Evolutionary conservation across 768 basidiomycete species (phyloP), one percentile per base, ranked within the genome.

Genomic region (Auricularia cornea): DNA sequence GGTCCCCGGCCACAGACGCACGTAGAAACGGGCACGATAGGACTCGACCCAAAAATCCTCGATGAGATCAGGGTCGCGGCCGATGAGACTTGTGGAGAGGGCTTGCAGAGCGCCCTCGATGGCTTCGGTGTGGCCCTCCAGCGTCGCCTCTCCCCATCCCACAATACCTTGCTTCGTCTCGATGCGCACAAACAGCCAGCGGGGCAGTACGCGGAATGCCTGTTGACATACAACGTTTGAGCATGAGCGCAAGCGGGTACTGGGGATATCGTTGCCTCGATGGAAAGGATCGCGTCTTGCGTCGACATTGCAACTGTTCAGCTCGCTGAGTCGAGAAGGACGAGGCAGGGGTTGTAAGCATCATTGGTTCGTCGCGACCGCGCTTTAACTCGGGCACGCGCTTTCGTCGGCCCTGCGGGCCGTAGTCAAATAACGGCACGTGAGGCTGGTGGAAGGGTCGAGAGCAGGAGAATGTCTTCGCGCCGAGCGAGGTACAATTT

Each of bases 61-160:
- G 63, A 90, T 89, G 64, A 81, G 79, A 67, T 85, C 81, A 2
- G 85, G 82, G 64, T 86, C 80, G 75, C 79, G 81, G 31, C 85
- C 84, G 3, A 83, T 69, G 69, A 89, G 86, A 30, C 84, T 79
- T 63, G 82, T 77, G 10, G 76, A 72, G n/a, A 90, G 77, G 67
- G 88, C 86, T 28, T 73, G 67, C 66, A 83, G 79, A 18, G 86
- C 84, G 30, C 88, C 88, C 71, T 89, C 85, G 23, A 90, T 79
- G 12, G 88, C 86, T 72, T 90, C 87, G 5, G 86, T 86, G 70
- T 89, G 88, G 6, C 77, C 82, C 71, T 89, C 89, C 2, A 90
- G 80, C 0, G 87, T 89, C 30, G 79, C 84, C 71, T 89, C 88
- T 12, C 88, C 88, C 87, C 89, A 90, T 33, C 88, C 88, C 31